phyloP scores from a whole-genome alignment of 495 filamentous ascomycete species.

The Aspergillus saccharolyticus region DNA sequence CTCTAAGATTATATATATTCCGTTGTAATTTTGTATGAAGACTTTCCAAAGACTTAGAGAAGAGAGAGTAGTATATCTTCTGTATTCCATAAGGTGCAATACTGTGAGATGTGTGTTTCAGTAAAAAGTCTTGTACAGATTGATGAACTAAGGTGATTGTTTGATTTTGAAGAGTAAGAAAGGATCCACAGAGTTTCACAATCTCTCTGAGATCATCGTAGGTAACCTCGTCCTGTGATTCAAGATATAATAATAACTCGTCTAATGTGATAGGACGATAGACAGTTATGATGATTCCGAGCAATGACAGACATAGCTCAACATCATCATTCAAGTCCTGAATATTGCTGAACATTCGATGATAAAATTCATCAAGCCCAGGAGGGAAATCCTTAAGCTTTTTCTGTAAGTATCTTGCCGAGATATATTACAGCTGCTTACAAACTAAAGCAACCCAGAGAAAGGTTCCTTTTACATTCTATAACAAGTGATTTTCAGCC shows the following conservation, averaged over 20 bases:
- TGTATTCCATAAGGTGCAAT: constrained; percentile 18
- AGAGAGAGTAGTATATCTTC: constrained; percentile 23
- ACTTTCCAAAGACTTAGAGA: constrained; percentile 21
- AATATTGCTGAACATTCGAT: too few relatives aligned
- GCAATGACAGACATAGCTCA: too few relatives aligned
- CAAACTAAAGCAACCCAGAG: constrained; percentile 34
- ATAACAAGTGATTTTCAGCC: constrained; percentile 6
- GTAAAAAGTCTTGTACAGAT: constrained; percentile 37
- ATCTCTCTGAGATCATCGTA: too few relatives aligned
- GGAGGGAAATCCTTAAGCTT: too few relatives aligned
- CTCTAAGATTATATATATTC: constrained; percentile 18
- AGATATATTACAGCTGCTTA: too few relatives aligned
- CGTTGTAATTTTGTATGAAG: constrained; percentile 13
- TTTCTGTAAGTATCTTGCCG: too few relatives aligned
- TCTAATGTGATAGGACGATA: too few relatives aligned
- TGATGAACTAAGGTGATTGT: constrained; percentile 36
- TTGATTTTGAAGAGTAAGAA: constrained; percentile 20
- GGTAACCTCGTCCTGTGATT: too few relatives aligned
- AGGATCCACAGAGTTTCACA: constrained; percentile 20
- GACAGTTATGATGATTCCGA: too few relatives aligned
- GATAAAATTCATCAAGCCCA: too few relatives aligned
- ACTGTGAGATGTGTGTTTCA: background rate
- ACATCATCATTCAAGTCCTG: too few relatives aligned
- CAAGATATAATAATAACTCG: too few relatives aligned
- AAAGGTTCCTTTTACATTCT: constrained; percentile 28